These are phyloP conservation scores for Kluyveromyces marxianus DNA, from an alignment of 1,139 yeast species.

Conservation along the genomic window DNA sequence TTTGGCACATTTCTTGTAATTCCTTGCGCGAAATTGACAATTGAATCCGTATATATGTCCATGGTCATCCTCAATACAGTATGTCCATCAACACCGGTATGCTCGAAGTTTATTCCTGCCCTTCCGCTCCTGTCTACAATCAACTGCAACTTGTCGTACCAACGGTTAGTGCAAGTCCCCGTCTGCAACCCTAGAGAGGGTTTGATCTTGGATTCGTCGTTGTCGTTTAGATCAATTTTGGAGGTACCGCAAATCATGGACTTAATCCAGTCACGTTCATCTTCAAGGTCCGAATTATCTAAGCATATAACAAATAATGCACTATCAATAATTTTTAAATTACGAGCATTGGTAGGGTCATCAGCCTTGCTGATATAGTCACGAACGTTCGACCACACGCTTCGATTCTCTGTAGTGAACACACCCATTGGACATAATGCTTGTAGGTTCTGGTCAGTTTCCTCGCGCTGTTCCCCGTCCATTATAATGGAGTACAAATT, in stretches of 20 bases:
- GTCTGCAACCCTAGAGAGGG: conserved; percentile 69
- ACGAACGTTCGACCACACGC: conserved; percentile 72
- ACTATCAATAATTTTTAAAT: conserved; percentile 63
- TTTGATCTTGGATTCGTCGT: conserved; percentile 35
- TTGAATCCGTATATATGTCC: conserved; percentile 86
- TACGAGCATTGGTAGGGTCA: conserved; percentile 48
- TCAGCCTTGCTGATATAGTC: conserved; percentile 36
- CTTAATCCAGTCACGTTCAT: conserved; percentile 59
- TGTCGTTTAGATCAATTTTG: conserved; percentile 25
- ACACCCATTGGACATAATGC: conserved; percentile 75
- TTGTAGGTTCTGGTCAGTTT: conserved; percentile 37
- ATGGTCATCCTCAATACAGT: conserved; percentile 83
- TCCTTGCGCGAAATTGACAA: conserved; percentile 74
- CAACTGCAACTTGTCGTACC: conserved; percentile 89
- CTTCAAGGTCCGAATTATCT: conserved; percentile 63
- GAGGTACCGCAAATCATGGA: conserved; percentile 82
- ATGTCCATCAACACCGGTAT: conserved; percentile 94
- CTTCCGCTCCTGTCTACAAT: conserved; percentile 87
- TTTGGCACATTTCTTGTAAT: conserved; percentile 74
- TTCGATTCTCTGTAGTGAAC: conserved; percentile 75
- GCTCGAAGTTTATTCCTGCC: conserved; percentile 91
- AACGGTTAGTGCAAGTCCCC: conserved; percentile 89
- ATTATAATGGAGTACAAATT: conserved; percentile 66
- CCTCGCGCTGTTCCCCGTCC: conserved; percentile 17
- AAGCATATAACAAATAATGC: conserved; percentile 73